A percentile compares a stretch with the other conserved stretches of the same genome.
phyloP scores from a whole-genome alignment of 192 early-diverging fungal genomes.

The Oehlia diaphana region DNA sequence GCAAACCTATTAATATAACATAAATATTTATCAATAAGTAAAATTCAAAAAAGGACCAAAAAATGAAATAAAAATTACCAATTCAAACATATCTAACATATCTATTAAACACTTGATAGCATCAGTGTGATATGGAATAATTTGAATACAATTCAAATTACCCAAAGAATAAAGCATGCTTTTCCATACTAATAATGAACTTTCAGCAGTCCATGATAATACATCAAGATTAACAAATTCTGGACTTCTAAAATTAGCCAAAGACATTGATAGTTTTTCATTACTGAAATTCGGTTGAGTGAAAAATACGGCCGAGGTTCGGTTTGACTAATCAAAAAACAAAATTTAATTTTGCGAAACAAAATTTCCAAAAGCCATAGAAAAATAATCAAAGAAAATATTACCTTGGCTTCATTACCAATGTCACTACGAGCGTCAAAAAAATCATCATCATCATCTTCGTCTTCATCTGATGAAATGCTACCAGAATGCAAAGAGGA shows the following conservation, averaged over 20 bases:
- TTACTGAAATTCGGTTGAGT: slow-evolving; percentile 37
- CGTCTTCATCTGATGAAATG: slow-evolving; percentile 23
- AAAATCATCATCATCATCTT: slow-evolving; percentile 16
- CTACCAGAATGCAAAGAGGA: neutral
- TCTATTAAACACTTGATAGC: slow-evolving; percentile 65
- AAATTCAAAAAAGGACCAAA: slow-evolving; percentile 13
- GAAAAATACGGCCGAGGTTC: slow-evolving; percentile 32
- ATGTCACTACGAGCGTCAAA: slow-evolving; percentile 26
- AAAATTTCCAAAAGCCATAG: no score
- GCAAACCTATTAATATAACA: slow-evolving; percentile 44
- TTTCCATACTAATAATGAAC: slow-evolving; percentile 65
- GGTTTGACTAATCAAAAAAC: slow-evolving; percentile 34
- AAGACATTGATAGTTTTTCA: slow-evolving; percentile 43
- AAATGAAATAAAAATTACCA: slow-evolving; percentile 37
- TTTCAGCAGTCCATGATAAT: slow-evolving; percentile 43
- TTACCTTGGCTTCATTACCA: neutral
- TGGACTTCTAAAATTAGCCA: slow-evolving; percentile 48
- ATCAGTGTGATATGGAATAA: slow-evolving; percentile 63
- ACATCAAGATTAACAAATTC: slow-evolving; percentile 61
- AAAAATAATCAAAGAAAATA: neutral
- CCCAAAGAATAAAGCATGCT: slow-evolving; percentile 78
- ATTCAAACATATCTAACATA: slow-evolving; percentile 64
- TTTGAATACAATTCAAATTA: slow-evolving; percentile 68
- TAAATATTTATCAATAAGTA: neutral
- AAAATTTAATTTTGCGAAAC: neutral